Evolutionary conservation across 805 yeast species (phyloP).

Genomic region (Candida parachauliodes): DNA sequence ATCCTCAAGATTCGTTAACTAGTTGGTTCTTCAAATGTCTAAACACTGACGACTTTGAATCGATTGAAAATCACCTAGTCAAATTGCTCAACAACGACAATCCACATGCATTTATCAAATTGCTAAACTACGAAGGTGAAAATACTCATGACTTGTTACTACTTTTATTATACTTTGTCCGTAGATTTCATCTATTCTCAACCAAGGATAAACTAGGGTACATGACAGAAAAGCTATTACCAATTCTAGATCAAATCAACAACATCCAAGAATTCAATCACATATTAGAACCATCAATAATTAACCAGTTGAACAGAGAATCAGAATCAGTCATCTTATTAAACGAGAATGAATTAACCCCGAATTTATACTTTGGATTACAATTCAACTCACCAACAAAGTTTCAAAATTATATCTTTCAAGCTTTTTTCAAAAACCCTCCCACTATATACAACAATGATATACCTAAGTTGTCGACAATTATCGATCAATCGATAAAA

Average conservation of each 20-base stretch:
- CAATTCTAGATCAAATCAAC: constrained; percentile 20
- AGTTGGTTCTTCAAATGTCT: constrained; percentile 18
- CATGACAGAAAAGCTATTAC: constrained; percentile 23
- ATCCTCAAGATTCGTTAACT: constrained; percentile 6
- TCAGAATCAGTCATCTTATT: constrained; percentile 22
- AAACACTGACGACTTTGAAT: constrained; percentile 13
- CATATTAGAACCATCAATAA: constrained; percentile 14
- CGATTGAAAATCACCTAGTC: constrained; percentile 14
- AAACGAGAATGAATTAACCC: constrained; percentile 11
- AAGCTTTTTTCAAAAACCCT: constrained; percentile 13
- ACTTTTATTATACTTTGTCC: constrained; percentile 21
- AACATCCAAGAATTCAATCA: constrained; percentile 8
- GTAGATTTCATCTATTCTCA: constrained; percentile 18
- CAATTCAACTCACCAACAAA: constrained; percentile 9
- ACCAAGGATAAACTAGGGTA: constrained; percentile 13
- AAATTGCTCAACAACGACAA: constrained; percentile 1
- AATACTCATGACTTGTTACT: constrained; percentile 6
- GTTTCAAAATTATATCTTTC: constrained; percentile 10
- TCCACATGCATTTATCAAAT: constrained; percentile 1
- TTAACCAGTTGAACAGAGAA: constrained; percentile 19
- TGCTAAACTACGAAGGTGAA: constrained; percentile 6
- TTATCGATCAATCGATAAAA: constrained; percentile 19
- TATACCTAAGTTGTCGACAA: constrained; percentile 20
- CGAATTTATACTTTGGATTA: constrained; percentile 11
- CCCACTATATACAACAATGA: constrained; percentile 11